These are phyloP conservation scores for Excoecaria cochinchinensis DNA, from an alignment of 345 rosid genomes.

Conservation along the genomic window DNA sequence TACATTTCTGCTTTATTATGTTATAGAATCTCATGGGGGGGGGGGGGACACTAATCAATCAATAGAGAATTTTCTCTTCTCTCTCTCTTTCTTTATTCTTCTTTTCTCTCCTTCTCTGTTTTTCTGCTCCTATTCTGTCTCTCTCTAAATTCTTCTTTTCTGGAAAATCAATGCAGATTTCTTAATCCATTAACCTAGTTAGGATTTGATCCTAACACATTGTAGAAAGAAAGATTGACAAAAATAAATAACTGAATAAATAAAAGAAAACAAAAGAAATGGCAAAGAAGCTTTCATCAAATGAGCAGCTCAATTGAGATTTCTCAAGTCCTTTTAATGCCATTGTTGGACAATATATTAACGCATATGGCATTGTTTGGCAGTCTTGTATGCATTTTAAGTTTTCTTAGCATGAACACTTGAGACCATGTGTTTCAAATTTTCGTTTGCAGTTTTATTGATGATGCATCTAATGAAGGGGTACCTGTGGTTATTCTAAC, in stretches of 20 bases:
- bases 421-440: not conserved
- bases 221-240: not conserved
- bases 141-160: too few relatives aligned
- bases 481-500: constrained; percentile 64
- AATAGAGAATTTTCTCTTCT: too few relatives aligned
- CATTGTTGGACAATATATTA: not conserved
- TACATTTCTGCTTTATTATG: too few relatives aligned
- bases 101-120: too few relatives aligned
- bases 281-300: not conserved
- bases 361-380: not conserved
- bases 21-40: too few relatives aligned
- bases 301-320: not conserved
- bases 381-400: not conserved
- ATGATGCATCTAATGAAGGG: constrained; percentile 57
- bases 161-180: too few relatives aligned
- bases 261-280: not conserved
- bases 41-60: too few relatives aligned
- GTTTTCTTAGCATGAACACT: not conserved
- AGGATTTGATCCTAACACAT: too few relatives aligned
- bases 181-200: too few relatives aligned
- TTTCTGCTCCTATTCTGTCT: too few relatives aligned
- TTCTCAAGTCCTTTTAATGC: not conserved
- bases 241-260: not conserved
- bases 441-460: constrained; percentile 64
- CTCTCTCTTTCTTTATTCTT: too few relatives aligned